Conservation (phyloP, 2,329 filamentous ascomycete species). For the Aspergillus sp. region DNA sequence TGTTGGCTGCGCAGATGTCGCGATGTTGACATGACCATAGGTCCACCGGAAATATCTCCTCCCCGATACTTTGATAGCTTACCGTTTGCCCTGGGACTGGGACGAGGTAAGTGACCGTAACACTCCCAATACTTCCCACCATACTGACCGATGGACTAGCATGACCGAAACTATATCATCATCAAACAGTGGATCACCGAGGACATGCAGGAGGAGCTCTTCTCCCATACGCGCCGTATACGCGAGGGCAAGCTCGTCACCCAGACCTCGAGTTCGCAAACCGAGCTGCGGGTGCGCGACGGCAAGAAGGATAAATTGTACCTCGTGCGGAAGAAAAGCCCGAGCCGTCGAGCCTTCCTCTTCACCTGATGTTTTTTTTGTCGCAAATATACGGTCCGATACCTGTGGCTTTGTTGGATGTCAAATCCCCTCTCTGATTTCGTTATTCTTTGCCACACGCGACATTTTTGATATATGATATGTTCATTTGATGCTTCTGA, state of each 20-base stretch:
- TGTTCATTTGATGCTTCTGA: constrained; percentile 1
- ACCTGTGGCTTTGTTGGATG: constrained; percentile 5
- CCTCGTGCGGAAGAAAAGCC: constrained; percentile 46
- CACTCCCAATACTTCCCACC: not conserved
- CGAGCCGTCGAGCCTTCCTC: constrained; percentile 30
- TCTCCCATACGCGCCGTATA: constrained; percentile 65
- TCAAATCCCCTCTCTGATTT: constrained; percentile 6
- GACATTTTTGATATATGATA: constrained; percentile 5
- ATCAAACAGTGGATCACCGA: constrained; percentile 73
- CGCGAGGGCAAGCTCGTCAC: constrained; percentile 51
- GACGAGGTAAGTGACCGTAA: constrained; percentile 38
- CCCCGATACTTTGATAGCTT: constrained; percentile 47
- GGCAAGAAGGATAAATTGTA: constrained; percentile 44
- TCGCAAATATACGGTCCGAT: constrained; percentile 2
- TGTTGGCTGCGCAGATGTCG: constrained; percentile 5
- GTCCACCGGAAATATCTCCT: constrained; percentile 46
- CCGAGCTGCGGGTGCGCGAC: constrained; percentile 43
- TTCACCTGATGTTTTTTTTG: constrained; percentile 26
- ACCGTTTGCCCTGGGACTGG: constrained; percentile 45
- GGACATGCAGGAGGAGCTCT: constrained; percentile 68
- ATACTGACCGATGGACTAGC: constrained; percentile 27
- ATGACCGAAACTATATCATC: constrained; percentile 66
- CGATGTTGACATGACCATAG: constrained; percentile 19
- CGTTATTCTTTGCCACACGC: not conserved
- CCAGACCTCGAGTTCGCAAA: constrained; percentile 34